Base-by-base conservation (phyloP, 2,329 filamentous ascomycete genomes). In the Penicillium thymicola region DNA sequence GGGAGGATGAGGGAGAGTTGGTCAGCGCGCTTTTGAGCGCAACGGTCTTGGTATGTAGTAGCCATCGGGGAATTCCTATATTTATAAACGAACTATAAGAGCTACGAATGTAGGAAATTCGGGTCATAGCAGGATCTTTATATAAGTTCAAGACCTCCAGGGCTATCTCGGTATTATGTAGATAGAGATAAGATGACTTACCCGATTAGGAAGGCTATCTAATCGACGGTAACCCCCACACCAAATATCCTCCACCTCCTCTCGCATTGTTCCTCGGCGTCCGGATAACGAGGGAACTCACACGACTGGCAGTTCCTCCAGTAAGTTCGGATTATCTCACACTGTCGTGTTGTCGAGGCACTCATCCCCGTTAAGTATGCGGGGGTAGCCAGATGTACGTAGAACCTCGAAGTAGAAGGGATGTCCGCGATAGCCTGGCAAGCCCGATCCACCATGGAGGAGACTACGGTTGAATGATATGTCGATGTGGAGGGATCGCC, bases 321-420 rank as follows among this genome's bases (percentile, higher is more conserved):
- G 51, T 78, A 78, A 0, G 50, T 57, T 7, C 73, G 65, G 14
- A 78, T 64, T 3, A 69, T 59, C 5, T 70, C 66, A 44, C 75
- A 76, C 23, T 78, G 75, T 13, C 59, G 53, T 0, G 27, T 32
- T 0, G 65, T 68, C 5, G 60, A 71, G 1, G 73, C 74, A 36
- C 74, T 65, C 58, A 76, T 74, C 0, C 70, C 74, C 0, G 72
- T 70, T 4, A 78, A 54, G 45, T 74, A 77, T 0, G 72, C 73
- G 0, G 72, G 67, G 0, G 70, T 69, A 1, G 74, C 75, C 59
- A 78, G 62, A 53, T 78, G 75, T 32, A 74, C 70, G 57, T 76
- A 77, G 56, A 73, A 76, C 6, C 65, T 66, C 0, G 75, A 78
- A 0, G 65, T 67, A 1, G 70, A 57, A 2, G 70, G 64, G 6